Conservation (phyloP, 257 asterid genomes). For the Solanum sitiens region DNA sequence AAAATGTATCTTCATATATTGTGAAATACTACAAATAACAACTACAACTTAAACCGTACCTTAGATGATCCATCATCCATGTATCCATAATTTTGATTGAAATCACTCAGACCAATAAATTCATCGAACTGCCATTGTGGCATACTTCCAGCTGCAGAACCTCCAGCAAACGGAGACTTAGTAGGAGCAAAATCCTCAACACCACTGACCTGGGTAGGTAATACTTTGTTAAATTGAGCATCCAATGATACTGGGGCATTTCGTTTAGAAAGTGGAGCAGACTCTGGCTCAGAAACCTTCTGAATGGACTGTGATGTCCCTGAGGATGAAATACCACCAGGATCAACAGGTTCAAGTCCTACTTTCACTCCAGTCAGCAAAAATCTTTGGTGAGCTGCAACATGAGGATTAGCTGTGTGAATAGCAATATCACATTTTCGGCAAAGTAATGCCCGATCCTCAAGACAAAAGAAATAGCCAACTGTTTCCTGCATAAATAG, state of each 20-base stretch:
- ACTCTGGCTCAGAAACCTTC: slow-evolving; percentile 24
- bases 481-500: slow-evolving; percentile 52
- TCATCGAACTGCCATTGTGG: slow-evolving; percentile 82
- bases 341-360: slow-evolving; percentile 56
- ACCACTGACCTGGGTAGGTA: slow-evolving; percentile 23
- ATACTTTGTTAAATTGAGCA: slow-evolving; percentile 19
- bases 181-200: slow-evolving; percentile 22
- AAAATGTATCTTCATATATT: neutral
- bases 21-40: neutral
- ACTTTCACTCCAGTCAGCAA: slow-evolving; percentile 86
- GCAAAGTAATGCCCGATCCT: slow-evolving; percentile 92
- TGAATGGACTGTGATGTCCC: slow-evolving; percentile 30
- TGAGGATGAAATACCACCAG: slow-evolving; percentile 28
- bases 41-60: slow-evolving; percentile 34
- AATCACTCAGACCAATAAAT: slow-evolving; percentile 48
- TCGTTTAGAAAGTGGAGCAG: slow-evolving; percentile 12
- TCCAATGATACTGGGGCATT: slow-evolving; percentile 15
- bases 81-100: slow-evolving; percentile 34
- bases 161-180: slow-evolving; percentile 36
- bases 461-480: slow-evolving; percentile 90
- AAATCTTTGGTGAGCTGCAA: slow-evolving; percentile 75
- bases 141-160: slow-evolving; percentile 46
- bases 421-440: slow-evolving; percentile 73
- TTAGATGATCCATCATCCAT: slow-evolving; percentile 51
- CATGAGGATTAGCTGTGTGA: slow-evolving; percentile 57